A percentile compares a stretch with the other conserved stretches of the same genome.
phyloP scores from a whole-genome alignment of 495 filamentous ascomycete genomes.

The Glonium stellatum region DNA sequence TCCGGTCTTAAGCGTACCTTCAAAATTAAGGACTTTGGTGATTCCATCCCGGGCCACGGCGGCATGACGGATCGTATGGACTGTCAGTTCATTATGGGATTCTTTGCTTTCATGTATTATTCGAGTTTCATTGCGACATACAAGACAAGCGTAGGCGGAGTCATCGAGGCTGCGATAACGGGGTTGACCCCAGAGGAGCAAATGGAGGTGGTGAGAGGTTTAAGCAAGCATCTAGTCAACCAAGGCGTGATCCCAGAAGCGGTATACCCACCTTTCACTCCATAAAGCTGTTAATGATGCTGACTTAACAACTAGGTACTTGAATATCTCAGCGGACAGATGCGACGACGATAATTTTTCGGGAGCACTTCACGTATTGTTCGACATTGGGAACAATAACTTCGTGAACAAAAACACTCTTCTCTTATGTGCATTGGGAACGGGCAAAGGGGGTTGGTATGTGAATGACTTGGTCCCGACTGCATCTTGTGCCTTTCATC shows the following conservation, averaged over 20 bases:
- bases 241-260: constrained; percentile 57
- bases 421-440: no score
- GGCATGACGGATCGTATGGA: constrained; percentile 99
- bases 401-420: no score
- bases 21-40: constrained; percentile 99
- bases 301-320: constrained; percentile 10
- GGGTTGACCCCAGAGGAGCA: constrained; percentile 79
- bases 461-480: no score
- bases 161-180: constrained; percentile 83
- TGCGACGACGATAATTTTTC: constrained; percentile 6
- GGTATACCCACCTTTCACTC: constrained; percentile 2
- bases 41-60: constrained; percentile 94
- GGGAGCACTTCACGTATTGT: neutral
- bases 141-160: constrained; percentile 69
- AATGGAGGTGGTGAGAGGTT: constrained; percentile 73
- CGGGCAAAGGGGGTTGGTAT: no score
- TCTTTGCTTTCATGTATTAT: constrained; percentile 97
- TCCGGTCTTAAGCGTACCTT: constrained; percentile 97
- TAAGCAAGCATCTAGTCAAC: constrained; percentile 80
- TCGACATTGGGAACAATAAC: no score
- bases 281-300: neutral
- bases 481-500: no score
- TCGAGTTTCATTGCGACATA: constrained; percentile 91
- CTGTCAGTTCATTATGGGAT: constrained; percentile 99
- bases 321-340: constrained; percentile 7